A percentile compares a stretch with the other conserved stretches of the same genome.
Evolutionary conservation across 495 filamentous ascomycete species (phyloP).

Genomic region (Trypethelium eluteriae): DNA sequence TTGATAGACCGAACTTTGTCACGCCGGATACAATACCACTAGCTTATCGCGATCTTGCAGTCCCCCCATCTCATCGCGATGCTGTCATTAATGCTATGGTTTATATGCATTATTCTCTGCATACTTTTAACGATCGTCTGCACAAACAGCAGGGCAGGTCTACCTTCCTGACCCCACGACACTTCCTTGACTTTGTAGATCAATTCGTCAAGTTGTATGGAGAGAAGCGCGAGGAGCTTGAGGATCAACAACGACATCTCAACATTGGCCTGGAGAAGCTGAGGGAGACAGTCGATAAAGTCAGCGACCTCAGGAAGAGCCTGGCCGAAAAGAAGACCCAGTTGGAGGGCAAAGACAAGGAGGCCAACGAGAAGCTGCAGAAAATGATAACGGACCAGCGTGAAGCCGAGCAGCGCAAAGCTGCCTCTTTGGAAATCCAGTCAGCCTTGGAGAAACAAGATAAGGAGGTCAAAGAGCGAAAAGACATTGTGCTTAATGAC

Average conservation of each 20-base stretch:
- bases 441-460: slow-evolving; percentile 81
- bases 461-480: slow-evolving; percentile 72
- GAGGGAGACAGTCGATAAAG: slow-evolving; percentile 96
- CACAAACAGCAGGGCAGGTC: slow-evolving; percentile 82
- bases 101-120: slow-evolving; percentile 91
- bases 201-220: slow-evolving; percentile 97
- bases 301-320: slow-evolving; percentile 79
- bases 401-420: slow-evolving; percentile 87
- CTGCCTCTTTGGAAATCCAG: slow-evolving; percentile 80
- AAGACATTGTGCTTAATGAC: slow-evolving; percentile 78
- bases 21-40: slow-evolving; percentile 90
- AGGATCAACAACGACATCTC: slow-evolving; percentile 95
- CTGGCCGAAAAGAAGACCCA: slow-evolving; percentile 90
- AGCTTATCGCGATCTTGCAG: slow-evolving; percentile 72
- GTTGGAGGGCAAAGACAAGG: slow-evolving; percentile 83
- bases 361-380: slow-evolving; percentile 95
- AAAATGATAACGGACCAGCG: slow-evolving; percentile 94
- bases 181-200: slow-evolving; percentile 96
- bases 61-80: slow-evolving; percentile 84
- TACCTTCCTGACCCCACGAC: slow-evolving; percentile 89
- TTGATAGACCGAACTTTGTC: slow-evolving; percentile 74
- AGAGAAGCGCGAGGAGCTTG: slow-evolving; percentile 95
- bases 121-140: slow-evolving; percentile 79
- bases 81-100: slow-evolving; percentile 96
- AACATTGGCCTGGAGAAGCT: slow-evolving; percentile 97